These are phyloP conservation scores for Zygotorulaspora danielsina DNA, from an alignment of 805 yeast genomes.

Conservation along the genomic window DNA sequence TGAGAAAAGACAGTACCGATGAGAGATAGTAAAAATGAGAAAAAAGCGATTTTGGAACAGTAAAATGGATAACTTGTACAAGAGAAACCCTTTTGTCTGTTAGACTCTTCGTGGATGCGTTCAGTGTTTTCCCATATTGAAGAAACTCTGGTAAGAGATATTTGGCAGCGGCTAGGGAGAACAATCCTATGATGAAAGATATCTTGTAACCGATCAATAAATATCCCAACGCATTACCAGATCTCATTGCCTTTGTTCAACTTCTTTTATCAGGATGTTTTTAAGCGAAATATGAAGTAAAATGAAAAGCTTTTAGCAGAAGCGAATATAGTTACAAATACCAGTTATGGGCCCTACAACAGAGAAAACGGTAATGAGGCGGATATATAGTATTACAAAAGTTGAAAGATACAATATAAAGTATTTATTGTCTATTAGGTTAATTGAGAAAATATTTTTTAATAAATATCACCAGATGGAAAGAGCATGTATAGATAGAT, in stretches of 20 bases:
- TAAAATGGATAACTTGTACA: conserved; percentile 29
- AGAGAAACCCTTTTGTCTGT: conserved; percentile 1
- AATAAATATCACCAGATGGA: too few species aligned
- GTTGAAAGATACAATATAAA: too few species aligned
- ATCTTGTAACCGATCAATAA: conserved; percentile 7
- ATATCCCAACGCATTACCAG: not conserved
- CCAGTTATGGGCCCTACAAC: too few species aligned
- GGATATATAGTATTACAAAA: too few species aligned
- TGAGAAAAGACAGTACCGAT: conserved; percentile 29
- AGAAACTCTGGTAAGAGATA: conserved; percentile 36
- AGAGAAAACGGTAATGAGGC: too few species aligned
- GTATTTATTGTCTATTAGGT: too few species aligned
- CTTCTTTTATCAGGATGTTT: not conserved
- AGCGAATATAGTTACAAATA: too few species aligned
- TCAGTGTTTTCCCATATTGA: conserved; percentile 45
- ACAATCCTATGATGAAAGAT: conserved; percentile 20
- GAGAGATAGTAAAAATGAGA: conserved; percentile 56
- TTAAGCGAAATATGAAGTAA: not conserved
- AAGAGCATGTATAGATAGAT: too few species aligned
- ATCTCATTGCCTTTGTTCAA: not conserved
- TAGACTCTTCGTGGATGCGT: conserved; percentile 8
- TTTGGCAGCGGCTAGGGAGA: conserved; percentile 36
- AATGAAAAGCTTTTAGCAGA: not conserved
- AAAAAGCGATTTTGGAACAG: conserved; percentile 63
- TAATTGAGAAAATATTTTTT: too few species aligned